Evolutionary conservation across 2,329 filamentous ascomycete species (phyloP).

Genomic region (Arthrobotrys sinensis): DNA sequence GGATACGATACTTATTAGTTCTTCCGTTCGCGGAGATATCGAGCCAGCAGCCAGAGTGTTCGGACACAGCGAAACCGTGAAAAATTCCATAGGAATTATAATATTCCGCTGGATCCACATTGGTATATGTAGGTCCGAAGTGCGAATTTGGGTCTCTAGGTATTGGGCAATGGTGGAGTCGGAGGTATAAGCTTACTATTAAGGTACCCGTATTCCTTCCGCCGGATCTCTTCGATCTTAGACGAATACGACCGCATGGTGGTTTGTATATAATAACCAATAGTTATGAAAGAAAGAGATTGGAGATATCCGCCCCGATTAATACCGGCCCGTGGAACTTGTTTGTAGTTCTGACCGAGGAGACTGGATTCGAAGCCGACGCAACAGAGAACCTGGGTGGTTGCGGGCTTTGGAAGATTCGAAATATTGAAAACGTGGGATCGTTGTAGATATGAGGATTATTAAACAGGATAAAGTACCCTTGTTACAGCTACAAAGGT

Average conservation of each 20-base stretch:
- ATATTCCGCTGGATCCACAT: neutral
- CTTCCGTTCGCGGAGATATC: too few relatives aligned
- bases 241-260: slow-evolving; percentile 46
- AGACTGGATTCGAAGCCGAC: neutral
- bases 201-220: slow-evolving; percentile 49
- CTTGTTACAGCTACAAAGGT: neutral
- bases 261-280: too few relatives aligned
- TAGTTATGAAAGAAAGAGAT: too few relatives aligned
- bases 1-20: neutral
- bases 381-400: neutral
- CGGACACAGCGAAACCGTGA: too few relatives aligned
- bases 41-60: too few relatives aligned
- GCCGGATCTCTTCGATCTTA: slow-evolving; percentile 53
- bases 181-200: slow-evolving; percentile 39
- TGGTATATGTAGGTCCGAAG: slow-evolving; percentile 7
- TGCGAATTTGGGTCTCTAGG: slow-evolving; percentile 1
- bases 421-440: neutral
- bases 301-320: too few relatives aligned
- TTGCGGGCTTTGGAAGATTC: neutral
- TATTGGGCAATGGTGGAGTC: neutral
- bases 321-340: neutral
- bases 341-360: neutral
- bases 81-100: too few relatives aligned
- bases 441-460: neutral
- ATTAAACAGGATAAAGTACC: neutral